Percentiles rank a stretch among this genome's conserved stretches.
Evolutionary conservation across 2,329 filamentous ascomycete species (phyloP).

Genomic region (Hymenoscyphus scutula): DNA sequence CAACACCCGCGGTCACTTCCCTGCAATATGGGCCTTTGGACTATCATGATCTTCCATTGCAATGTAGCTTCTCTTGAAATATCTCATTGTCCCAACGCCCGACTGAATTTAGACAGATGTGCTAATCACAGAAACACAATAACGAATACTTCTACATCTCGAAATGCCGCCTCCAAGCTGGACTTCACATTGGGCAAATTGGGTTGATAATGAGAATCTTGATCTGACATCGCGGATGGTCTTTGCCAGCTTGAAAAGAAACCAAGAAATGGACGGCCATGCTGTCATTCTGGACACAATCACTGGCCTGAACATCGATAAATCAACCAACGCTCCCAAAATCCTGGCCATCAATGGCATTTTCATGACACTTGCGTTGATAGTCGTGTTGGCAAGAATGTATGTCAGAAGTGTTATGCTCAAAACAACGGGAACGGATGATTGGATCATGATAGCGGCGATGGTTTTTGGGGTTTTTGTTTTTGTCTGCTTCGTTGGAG

Average conservation of each 20-base stretch:
- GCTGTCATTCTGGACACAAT: neutral
- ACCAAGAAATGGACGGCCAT: neutral
- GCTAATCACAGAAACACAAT: neutral
- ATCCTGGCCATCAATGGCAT: conserved; percentile 41
- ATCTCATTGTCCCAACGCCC: neutral
- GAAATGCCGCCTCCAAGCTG: neutral
- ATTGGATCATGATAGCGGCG: conserved; percentile 44
- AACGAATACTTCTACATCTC: neutral
- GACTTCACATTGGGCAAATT: neutral
- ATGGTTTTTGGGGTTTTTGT: conserved; percentile 28
- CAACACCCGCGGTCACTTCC: neutral
- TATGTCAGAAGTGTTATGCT: conserved; percentile 46
- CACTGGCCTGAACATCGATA: conserved; percentile 16
- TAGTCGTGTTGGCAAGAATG: conserved; percentile 40
- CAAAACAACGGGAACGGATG: conserved; percentile 46
- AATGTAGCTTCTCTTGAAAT: neutral
- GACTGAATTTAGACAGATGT: neutral
- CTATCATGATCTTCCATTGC: neutral
- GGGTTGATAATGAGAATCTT: too few species aligned
- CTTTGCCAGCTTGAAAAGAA: neutral
- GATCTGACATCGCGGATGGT: too few species aligned
- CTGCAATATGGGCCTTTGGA: neutral
- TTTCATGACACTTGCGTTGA: conserved; percentile 37
- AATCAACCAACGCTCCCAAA: conserved; percentile 36
- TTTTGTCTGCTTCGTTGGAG: conserved; percentile 33